Percentiles rank a stretch among this genome's conserved stretches.
These are phyloP conservation scores for Canariomyces notabilis DNA, from an alignment of 2,329 filamentous ascomycete species.

Conservation along the genomic window DNA sequence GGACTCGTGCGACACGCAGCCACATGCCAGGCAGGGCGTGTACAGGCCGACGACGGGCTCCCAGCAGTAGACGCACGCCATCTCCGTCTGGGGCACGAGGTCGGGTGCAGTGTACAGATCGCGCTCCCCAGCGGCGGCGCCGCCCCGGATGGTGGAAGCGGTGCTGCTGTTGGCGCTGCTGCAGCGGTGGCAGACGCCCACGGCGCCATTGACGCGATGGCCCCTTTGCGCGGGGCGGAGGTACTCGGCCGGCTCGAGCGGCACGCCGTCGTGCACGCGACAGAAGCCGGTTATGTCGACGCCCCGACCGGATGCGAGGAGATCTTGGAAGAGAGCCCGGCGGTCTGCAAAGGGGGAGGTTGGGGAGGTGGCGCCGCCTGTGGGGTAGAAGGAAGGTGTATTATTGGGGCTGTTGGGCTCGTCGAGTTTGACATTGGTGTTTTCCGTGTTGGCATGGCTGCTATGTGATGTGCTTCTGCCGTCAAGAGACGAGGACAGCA, in stretches of 20 bases:
- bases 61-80: constrained; percentile 58
- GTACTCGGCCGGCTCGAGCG: constrained; percentile 54
- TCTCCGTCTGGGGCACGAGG: constrained; percentile 45
- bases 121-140: constrained; percentile 45
- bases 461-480: too few species aligned
- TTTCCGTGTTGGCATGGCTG: constrained; percentile 20
- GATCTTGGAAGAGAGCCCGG: constrained; percentile 47
- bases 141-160: constrained; percentile 34
- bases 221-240: constrained; percentile 32
- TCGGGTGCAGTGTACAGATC: constrained; percentile 48
- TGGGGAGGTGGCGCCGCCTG: constrained; percentile 36
- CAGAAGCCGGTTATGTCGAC: constrained; percentile 61
- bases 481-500: neutral
- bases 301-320: constrained; percentile 50
- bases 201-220: constrained; percentile 36
- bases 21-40: constrained; percentile 57
- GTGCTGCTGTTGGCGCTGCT: neutral
- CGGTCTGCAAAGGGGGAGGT: constrained; percentile 47
- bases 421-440: constrained; percentile 33
- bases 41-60: constrained; percentile 58
- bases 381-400: constrained; percentile 31
- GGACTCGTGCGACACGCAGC: constrained; percentile 55
- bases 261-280: constrained; percentile 57
- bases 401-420: constrained; percentile 29
- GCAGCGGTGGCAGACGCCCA: constrained; percentile 39